Conservation (phyloP, 768 basidiomycete species). For the Amanita rimosa region DNA sequence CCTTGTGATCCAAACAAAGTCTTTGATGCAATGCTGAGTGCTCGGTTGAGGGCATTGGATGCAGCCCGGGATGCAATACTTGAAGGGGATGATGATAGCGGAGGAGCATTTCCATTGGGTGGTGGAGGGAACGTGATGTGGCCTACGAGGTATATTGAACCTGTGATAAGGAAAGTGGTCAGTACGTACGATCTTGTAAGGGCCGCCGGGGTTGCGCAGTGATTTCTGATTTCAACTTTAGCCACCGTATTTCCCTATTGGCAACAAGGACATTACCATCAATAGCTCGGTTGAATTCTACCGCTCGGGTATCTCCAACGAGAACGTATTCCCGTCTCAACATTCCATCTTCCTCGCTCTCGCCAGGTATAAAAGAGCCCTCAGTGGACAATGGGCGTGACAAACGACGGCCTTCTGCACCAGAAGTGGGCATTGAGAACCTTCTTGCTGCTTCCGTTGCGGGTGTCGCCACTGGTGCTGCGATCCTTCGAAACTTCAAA, state of each 20-base stretch:
- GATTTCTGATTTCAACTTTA: slow-evolving; percentile 41
- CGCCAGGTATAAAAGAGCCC: slow-evolving; percentile 67
- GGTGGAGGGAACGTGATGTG: slow-evolving; percentile 64
- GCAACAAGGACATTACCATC: slow-evolving; percentile 52
- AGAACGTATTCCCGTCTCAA: slow-evolving; percentile 87
- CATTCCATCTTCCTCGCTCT: slow-evolving; percentile 74
- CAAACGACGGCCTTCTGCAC: slow-evolving; percentile 7
- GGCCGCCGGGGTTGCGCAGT: slow-evolving; percentile 46
- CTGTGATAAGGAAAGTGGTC: slow-evolving; percentile 17
- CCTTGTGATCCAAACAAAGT: slow-evolving; percentile 57
- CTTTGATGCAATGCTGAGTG: slow-evolving; percentile 70
- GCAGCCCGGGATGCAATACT: slow-evolving; percentile 49
- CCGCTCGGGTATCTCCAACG: slow-evolving; percentile 79
- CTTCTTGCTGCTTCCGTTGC: slow-evolving; percentile 2
- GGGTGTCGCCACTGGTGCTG: not conserved
- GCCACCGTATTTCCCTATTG: not conserved
- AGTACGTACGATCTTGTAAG: slow-evolving; percentile 41
- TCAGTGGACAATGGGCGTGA: slow-evolving; percentile 34
- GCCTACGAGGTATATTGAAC: slow-evolving; percentile 9
- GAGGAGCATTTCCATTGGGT: slow-evolving; percentile 38
- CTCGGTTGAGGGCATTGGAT: slow-evolving; percentile 67
- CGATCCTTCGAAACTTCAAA: not conserved
- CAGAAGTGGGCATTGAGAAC: slow-evolving; percentile 1
- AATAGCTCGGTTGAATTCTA: slow-evolving; percentile 86
- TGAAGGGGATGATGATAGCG: slow-evolving; percentile 57